Evolutionary conservation across 2,329 filamentous ascomycete genomes (phyloP).

Genomic region (Xylaria sp.): DNA sequence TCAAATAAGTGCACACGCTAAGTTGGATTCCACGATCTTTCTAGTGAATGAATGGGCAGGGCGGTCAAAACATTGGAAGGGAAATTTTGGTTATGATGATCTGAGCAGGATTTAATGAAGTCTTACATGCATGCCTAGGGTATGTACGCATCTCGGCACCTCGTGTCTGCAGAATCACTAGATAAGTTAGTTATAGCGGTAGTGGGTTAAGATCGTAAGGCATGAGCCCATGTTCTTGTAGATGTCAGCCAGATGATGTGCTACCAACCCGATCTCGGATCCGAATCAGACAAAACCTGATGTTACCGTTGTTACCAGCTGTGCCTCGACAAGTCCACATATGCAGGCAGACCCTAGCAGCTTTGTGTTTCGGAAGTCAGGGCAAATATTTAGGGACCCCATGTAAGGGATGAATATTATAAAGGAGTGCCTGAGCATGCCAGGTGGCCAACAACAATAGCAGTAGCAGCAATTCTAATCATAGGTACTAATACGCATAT

Average conservation of each 20-base stretch:
- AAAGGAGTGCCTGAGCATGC: conserved; percentile 12
- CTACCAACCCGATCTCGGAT: conserved; percentile 29
- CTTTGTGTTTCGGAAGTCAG: conserved; percentile 24
- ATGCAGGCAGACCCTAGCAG: conserved; percentile 13
- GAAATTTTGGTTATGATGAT: not conserved
- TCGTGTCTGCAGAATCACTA: not conserved
- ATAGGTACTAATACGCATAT: not conserved
- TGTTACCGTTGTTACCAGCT: conserved; percentile 18
- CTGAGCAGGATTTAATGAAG: not conserved
- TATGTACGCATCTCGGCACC: not conserved
- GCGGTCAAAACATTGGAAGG: not conserved
- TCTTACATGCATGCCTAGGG: not conserved
- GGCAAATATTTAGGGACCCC: conserved; percentile 9
- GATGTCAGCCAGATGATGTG: not conserved
- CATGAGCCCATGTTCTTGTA: not conserved
- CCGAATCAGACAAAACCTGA: conserved; percentile 25
- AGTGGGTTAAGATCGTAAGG: not conserved
- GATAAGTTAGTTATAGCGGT: not conserved
- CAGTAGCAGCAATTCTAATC: not conserved
- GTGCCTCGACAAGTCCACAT: not conserved
- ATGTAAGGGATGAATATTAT: conserved; percentile 29
- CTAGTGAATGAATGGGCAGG: not conserved
- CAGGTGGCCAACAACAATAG: conserved; percentile 1
- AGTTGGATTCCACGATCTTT: not conserved
- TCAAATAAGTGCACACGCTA: conserved; percentile 9